Evolutionary conservation across 2,329 filamentous ascomycete species (phyloP).

Genomic region (Drechmeria coniospora): DNA sequence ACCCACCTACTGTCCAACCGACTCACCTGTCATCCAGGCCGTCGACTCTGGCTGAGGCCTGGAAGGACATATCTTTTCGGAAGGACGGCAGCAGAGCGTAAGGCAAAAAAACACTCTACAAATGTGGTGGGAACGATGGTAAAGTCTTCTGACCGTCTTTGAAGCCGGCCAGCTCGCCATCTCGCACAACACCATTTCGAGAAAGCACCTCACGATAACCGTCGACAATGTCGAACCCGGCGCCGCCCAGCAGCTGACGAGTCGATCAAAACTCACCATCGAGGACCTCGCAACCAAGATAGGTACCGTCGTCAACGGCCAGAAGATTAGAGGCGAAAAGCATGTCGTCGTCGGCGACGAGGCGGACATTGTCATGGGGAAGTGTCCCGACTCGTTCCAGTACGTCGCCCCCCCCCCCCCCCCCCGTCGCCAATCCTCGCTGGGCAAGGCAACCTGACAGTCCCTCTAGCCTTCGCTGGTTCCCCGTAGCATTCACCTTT

Average conservation of each 20-base stretch:
- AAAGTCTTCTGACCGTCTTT: background rate
- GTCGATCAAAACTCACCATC: conserved; percentile 55
- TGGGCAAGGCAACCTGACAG: background rate
- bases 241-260: conserved; percentile 48
- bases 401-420: too few species aligned
- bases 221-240: conserved; percentile 50
- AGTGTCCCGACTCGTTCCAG: conserved; percentile 48
- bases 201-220: conserved; percentile 70
- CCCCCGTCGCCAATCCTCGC: too few species aligned
- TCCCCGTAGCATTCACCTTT: conserved; percentile 66
- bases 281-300: conserved; percentile 73
- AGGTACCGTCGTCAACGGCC: conserved; percentile 65
- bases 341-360: conserved; percentile 31
- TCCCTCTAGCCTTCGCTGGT: conserved; percentile 55
- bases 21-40: conserved; percentile 13
- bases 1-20: background rate
- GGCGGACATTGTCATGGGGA: conserved; percentile 57
- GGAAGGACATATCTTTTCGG: conserved; percentile 79
- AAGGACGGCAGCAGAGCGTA: conserved; percentile 54
- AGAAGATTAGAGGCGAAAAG: conserved; percentile 48
- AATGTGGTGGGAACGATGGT: background rate
- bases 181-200: conserved; percentile 68
- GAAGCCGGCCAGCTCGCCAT: conserved; percentile 54
- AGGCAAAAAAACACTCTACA: conserved; percentile 11
- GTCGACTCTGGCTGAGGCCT: conserved; percentile 66